Evolutionary conservation across 768 basidiomycete genomes (phyloP).

Genomic region (Neoboletus subvelutipes): DNA sequence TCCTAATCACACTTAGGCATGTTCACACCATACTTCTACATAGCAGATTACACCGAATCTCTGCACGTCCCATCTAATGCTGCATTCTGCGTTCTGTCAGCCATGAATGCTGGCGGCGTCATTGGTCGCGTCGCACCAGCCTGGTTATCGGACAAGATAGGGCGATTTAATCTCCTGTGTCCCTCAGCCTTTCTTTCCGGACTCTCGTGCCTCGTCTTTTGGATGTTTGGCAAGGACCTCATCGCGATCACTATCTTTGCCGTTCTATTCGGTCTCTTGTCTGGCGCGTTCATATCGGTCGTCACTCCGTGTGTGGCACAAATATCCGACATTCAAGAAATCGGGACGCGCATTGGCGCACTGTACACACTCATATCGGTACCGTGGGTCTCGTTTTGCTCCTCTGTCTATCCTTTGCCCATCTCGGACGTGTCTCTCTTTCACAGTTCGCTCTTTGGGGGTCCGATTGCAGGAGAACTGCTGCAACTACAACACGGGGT

Average conservation of each 20-base stretch:
- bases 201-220: constrained; percentile 55
- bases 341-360: constrained; percentile 63
- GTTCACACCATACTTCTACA: constrained; percentile 72
- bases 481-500: constrained; percentile 47
- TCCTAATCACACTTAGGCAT: constrained; percentile 44
- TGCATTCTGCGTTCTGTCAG: constrained; percentile 58
- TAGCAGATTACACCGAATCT: constrained; percentile 56
- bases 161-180: constrained; percentile 64
- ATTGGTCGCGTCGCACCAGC: constrained; percentile 65
- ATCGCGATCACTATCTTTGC: constrained; percentile 50
- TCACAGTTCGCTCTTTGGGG: constrained; percentile 58
- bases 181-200: constrained; percentile 65
- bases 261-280: constrained; percentile 59
- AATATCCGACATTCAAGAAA: constrained; percentile 56
- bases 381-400: constrained; percentile 53
- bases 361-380: constrained; percentile 65
- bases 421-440: neutral
- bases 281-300: constrained; percentile 67
- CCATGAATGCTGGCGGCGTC: constrained; percentile 68
- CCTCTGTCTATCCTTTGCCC: neutral
- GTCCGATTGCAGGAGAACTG: constrained; percentile 61
- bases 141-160: constrained; percentile 61
- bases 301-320: constrained; percentile 67
- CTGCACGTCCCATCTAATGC: constrained; percentile 35
- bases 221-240: constrained; percentile 48